Percentiles rank a stretch among this genome's conserved stretches.
phyloP scores from a whole-genome alignment of 345 rosid species.

The Melaleuca quinquenervia region DNA sequence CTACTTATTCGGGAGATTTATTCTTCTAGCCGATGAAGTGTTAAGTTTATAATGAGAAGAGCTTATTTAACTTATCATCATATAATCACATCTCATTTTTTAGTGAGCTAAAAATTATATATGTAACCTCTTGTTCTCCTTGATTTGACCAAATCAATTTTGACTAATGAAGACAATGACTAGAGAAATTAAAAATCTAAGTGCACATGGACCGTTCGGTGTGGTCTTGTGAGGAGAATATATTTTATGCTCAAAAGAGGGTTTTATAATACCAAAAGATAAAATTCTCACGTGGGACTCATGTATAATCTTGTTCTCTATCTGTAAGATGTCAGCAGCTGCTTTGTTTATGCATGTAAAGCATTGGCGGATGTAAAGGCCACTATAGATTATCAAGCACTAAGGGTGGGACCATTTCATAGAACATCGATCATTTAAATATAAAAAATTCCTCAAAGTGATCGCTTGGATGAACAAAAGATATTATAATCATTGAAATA shows the following conservation, averaged over 20 bases:
- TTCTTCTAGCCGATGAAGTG: background rate
- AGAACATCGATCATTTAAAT: background rate
- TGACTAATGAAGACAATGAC: background rate
- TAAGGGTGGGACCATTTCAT: background rate
- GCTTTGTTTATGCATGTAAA: background rate
- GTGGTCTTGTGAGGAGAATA: background rate
- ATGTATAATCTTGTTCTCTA: background rate
- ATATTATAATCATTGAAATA: background rate
- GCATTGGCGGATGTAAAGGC: background rate
- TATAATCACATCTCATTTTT: background rate
- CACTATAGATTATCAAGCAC: background rate
- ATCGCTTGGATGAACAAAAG: background rate
- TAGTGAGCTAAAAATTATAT: background rate
- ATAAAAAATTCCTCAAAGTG: background rate
- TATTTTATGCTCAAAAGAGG: background rate
- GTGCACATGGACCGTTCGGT: background rate
- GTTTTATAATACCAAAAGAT: background rate
- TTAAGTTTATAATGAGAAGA: background rate
- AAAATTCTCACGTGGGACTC: background rate
- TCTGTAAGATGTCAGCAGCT: background rate
- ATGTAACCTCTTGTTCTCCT: background rate
- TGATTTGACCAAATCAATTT: background rate
- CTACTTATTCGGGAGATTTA: background rate
- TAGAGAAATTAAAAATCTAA: background rate
- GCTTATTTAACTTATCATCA: background rate